phyloP scores from a whole-genome alignment of 257 asterid species.

The Buddleja alternifolia region DNA sequence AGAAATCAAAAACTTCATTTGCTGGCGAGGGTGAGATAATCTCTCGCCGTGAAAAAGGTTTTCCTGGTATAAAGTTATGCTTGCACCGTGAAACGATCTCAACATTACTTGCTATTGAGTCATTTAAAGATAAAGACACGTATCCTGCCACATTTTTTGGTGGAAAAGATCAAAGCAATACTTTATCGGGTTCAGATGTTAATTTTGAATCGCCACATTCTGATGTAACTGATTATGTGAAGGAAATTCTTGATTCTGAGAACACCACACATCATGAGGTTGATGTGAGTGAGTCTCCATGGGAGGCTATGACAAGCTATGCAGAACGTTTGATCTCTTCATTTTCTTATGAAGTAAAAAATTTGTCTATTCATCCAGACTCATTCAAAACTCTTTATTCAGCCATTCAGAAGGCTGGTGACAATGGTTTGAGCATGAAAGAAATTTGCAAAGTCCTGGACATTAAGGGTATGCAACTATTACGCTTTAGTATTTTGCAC shows the following conservation, averaged over 20 bases:
- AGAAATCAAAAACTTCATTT: constrained; percentile 57
- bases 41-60: constrained; percentile 89
- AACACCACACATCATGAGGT: constrained; percentile 35
- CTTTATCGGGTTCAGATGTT: constrained; percentile 30
- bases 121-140: constrained; percentile 42
- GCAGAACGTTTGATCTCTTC: constrained; percentile 55
- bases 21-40: constrained; percentile 73
- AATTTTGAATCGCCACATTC: constrained; percentile 32
- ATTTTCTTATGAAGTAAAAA: constrained; percentile 43
- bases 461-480: constrained; percentile 51
- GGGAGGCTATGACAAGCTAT: constrained; percentile 82
- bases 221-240: constrained; percentile 40
- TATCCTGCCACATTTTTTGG: constrained; percentile 27
- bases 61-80: constrained; percentile 79
- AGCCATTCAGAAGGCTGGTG: constrained; percentile 88
- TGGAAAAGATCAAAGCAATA: constrained; percentile 35
- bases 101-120: constrained; percentile 54
- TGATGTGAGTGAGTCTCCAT: constrained; percentile 53
- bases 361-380: constrained; percentile 46
- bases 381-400: constrained; percentile 67
- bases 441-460: constrained; percentile 60
- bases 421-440: constrained; percentile 84
- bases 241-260: constrained; percentile 44
- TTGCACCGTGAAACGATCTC: constrained; percentile 61
- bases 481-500: constrained; percentile 28